Percentiles rank a stretch among this genome's conserved stretches.
Evolutionary conservation across 306 rosid genomes (phyloP).

Genomic region (Parietaria judaica): DNA sequence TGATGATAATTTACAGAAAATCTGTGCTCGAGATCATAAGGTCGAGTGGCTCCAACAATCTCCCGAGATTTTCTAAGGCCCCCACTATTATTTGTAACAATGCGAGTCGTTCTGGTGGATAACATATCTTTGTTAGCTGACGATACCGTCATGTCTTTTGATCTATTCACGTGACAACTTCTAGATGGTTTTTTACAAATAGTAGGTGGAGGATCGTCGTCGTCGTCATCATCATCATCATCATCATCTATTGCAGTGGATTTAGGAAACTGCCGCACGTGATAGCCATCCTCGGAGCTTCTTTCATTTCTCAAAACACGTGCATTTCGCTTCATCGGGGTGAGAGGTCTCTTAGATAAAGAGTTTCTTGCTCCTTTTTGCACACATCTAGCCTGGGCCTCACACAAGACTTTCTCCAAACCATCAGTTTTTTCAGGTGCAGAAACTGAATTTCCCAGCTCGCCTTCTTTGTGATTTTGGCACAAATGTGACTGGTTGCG

Average conservation of each 20-base stretch:
- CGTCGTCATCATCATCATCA: slow-evolving; percentile 1
- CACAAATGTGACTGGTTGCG: slow-evolving; percentile 18
- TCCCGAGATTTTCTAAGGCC: slow-evolving; percentile 20
- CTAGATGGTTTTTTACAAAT: slow-evolving; percentile 20
- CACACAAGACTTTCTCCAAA: slow-evolving; percentile 16
- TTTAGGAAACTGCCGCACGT: slow-evolving; percentile 14
- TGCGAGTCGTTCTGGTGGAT: neutral
- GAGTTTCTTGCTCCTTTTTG: slow-evolving; percentile 16
- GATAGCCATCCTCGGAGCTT: slow-evolving; percentile 11
- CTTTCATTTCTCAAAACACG: slow-evolving; percentile 20
- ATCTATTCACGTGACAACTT: slow-evolving; percentile 12
- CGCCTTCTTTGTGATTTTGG: slow-evolving; percentile 18
- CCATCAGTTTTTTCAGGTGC: slow-evolving; percentile 31
- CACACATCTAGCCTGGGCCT: slow-evolving; percentile 19
- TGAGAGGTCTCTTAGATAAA: slow-evolving; percentile 11
- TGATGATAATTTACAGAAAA: slow-evolving; percentile 20
- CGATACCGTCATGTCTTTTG: slow-evolving; percentile 22
- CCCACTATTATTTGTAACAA: neutral
- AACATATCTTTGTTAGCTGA: slow-evolving; percentile 10
- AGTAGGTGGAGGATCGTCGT: slow-evolving; percentile 10
- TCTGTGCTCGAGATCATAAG: slow-evolving; percentile 26
- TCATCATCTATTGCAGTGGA: slow-evolving; percentile 3
- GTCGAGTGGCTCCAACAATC: slow-evolving; percentile 11
- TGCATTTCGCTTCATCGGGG: slow-evolving; percentile 17
- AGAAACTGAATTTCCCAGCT: slow-evolving; percentile 18